Percentiles rank a stretch among this genome's conserved stretches.
Conservation (phyloP, 1,284 basidiomycete species). For the Leccinum pseudoinsigne region DNA sequence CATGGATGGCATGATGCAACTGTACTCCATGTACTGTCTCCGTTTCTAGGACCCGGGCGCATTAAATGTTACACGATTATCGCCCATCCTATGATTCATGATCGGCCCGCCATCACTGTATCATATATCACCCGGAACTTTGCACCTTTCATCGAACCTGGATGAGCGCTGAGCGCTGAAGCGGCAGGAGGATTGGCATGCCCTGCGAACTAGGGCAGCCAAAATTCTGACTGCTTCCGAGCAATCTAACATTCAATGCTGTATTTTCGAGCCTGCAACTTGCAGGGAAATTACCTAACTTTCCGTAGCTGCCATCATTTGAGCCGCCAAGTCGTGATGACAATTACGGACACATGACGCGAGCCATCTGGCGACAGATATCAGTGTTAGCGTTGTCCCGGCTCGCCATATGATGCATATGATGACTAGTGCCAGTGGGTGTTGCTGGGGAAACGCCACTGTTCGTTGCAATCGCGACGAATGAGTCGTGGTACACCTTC, state of each 20-base stretch:
- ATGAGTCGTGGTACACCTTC: neutral
- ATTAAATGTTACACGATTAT: neutral
- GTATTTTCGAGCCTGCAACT: neutral
- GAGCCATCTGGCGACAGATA: neutral
- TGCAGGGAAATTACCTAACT: neutral
- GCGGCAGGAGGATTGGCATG: neutral
- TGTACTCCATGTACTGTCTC: neutral
- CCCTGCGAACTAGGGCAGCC: neutral
- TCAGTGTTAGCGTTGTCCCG: neutral
- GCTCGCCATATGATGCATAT: neutral
- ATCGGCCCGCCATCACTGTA: neutral
- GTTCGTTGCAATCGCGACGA: neutral
- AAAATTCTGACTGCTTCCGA: neutral
- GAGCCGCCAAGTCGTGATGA: too few relatives aligned
- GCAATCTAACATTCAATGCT: neutral
- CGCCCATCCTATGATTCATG: neutral
- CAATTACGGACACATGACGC: too few relatives aligned
- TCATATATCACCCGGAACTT: neutral
- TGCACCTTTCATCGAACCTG: neutral
- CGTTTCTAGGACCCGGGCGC: neutral
- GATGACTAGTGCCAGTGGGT: neutral
- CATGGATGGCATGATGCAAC: neutral
- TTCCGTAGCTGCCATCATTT: too few relatives aligned
- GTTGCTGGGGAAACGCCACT: neutral
- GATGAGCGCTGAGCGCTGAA: neutral